These are phyloP conservation scores for Pezicula neosporulosa DNA, from an alignment of 2,329 filamentous ascomycete genomes.

Conservation along the genomic window DNA sequence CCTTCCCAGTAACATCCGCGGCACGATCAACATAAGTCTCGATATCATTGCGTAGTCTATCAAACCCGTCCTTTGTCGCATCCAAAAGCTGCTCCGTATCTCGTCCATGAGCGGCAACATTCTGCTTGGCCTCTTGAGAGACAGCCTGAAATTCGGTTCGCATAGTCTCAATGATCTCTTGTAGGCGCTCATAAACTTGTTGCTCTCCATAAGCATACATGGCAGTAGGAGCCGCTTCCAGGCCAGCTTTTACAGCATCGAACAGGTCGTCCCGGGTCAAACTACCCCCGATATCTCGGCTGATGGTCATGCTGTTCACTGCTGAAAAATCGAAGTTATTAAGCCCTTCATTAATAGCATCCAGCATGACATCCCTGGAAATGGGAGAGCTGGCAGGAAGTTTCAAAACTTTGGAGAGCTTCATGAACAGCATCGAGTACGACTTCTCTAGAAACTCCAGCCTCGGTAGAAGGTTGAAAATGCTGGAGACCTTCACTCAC, in stretches of 20 bases:
- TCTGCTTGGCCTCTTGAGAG: conserved; percentile 68
- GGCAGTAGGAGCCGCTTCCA: conserved; percentile 42
- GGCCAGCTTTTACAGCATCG: conserved; percentile 54
- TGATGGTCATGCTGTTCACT: conserved; percentile 33
- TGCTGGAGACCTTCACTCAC: conserved; percentile 54
- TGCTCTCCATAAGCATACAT: conserved; percentile 37
- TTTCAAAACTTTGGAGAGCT: conserved; percentile 70
- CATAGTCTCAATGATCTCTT: conserved; percentile 63
- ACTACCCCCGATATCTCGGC: conserved; percentile 51
- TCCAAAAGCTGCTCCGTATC: conserved; percentile 88
- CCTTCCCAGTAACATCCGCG: conserved; percentile 65
- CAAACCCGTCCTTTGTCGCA: conserved; percentile 82
- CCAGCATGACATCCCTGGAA: conserved; percentile 56
- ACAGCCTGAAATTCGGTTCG: conserved; percentile 56
- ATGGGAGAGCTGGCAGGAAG: conserved; percentile 67
- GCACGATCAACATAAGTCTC: conserved; percentile 76
- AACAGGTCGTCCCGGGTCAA: conserved; percentile 51
- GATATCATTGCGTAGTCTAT: conserved; percentile 75
- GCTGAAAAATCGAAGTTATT: conserved; percentile 41
- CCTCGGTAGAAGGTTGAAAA: conserved; percentile 38
- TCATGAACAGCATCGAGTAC: conserved; percentile 81
- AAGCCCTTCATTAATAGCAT: conserved; percentile 58
- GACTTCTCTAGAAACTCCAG: conserved; percentile 66
- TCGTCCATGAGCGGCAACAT: conserved; percentile 71
- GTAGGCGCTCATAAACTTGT: conserved; percentile 51